These are phyloP conservation scores for Amylostereum chailletii DNA, from an alignment of 1,284 basidiomycete species.

Conservation along the genomic window DNA sequence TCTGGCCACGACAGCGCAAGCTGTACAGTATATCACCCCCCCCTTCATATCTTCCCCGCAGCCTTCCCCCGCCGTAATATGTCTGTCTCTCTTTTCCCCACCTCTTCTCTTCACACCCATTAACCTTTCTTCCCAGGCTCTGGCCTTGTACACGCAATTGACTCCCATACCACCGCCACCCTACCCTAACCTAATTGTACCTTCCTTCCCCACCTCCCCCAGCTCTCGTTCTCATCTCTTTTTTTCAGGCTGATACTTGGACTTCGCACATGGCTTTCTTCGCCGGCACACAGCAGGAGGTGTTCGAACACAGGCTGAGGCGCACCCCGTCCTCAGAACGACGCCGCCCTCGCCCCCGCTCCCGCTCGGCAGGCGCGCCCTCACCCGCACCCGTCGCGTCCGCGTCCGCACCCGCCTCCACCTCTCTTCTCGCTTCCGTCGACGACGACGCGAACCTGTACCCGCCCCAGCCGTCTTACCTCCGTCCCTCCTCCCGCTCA, in stretches of 20 bases:
- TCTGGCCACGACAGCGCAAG: neutral
- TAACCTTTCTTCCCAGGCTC: constrained; percentile 1
- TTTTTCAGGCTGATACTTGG: too few relatives aligned
- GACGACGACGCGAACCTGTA: too few relatives aligned
- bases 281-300: neutral
- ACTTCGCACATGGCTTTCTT: constrained; percentile 2
- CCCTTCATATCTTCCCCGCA: too few relatives aligned
- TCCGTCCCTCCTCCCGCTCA: too few relatives aligned
- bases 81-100: neutral
- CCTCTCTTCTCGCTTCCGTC: neutral
- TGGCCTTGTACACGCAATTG: constrained; percentile 7
- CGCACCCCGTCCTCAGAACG: constrained; percentile 1
- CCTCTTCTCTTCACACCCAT: neutral
- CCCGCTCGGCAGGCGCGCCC: neutral
- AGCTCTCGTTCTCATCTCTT: neutral
- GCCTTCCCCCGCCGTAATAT: constrained; percentile 1
- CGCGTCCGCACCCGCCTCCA: neutral
- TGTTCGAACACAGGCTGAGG: neutral
- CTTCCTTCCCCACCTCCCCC: neutral
- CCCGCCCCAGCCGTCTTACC: too few relatives aligned
- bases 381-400: neutral
- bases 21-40: neutral
- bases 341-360: neutral
- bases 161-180: neutral
- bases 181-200: neutral